phyloP scores from a whole-genome alignment of 2,329 filamentous ascomycete species.

The Dactylellina leptospora region DNA sequence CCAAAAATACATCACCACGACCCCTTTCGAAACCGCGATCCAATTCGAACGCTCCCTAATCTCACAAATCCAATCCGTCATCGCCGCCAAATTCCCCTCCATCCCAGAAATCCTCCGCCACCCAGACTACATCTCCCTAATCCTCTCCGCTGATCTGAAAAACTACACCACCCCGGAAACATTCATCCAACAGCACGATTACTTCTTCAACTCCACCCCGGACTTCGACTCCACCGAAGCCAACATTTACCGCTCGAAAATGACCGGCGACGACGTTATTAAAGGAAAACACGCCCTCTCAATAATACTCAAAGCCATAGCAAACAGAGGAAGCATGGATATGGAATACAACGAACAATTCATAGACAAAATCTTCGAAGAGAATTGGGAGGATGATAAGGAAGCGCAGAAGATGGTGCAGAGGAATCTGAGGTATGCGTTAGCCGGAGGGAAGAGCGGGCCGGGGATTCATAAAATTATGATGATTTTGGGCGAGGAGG shows the following conservation, averaged over 20 bases:
- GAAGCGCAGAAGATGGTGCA: slow-evolving; percentile 33
- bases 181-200: slow-evolving; percentile 55
- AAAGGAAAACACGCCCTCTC: slow-evolving; percentile 27
- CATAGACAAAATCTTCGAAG: slow-evolving; percentile 19
- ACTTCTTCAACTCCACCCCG: slow-evolving; percentile 31
- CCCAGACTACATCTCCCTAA: slow-evolving; percentile 31
- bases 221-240: slow-evolving; percentile 34
- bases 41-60: slow-evolving; percentile 58
- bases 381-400: slow-evolving; percentile 42
- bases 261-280: slow-evolving; percentile 31
- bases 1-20: slow-evolving; percentile 59
- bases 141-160: slow-evolving; percentile 53
- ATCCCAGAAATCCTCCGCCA: slow-evolving; percentile 9
- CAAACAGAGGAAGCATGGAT: neutral
- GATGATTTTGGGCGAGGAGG: slow-evolving; percentile 42
- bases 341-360: slow-evolving; percentile 16
- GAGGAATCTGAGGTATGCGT: slow-evolving; percentile 38
- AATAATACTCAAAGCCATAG: slow-evolving; percentile 14
- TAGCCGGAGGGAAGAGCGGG: slow-evolving; percentile 36
- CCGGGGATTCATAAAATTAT: slow-evolving; percentile 47
- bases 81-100: slow-evolving; percentile 7
- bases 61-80: slow-evolving; percentile 25
- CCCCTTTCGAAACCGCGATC: slow-evolving; percentile 61
- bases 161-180: slow-evolving; percentile 56
- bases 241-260: slow-evolving; percentile 18